Conservation (phyloP, 2,329 filamentous ascomycete species). For the Acrocalymma vagum region DNA sequence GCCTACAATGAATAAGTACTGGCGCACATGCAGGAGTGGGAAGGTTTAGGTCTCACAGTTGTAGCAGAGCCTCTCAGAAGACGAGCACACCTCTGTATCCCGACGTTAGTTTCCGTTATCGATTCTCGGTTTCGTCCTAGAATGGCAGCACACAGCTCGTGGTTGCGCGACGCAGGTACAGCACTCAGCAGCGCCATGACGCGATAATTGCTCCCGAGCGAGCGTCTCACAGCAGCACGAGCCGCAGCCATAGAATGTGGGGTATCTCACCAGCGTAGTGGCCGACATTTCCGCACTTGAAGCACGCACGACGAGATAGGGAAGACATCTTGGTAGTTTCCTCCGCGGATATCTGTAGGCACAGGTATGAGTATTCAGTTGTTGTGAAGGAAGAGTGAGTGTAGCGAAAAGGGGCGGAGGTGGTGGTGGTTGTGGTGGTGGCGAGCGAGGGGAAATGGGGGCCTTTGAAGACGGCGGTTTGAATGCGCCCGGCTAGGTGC, state of each 20-base stretch:
- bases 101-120: conserved; percentile 36
- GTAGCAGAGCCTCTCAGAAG: conserved; percentile 97
- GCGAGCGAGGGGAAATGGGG: conserved; percentile 21
- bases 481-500: conserved; percentile 24
- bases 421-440: too few relatives aligned
- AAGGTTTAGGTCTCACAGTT: conserved; percentile 76
- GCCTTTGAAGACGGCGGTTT: conserved; percentile 28
- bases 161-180: conserved; percentile 28
- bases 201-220: conserved; percentile 20
- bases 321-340: conserved; percentile 58
- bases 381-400: conserved; percentile 16
- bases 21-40: conserved; percentile 10
- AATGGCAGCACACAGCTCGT: conserved; percentile 13
- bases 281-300: conserved; percentile 62
- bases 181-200: conserved; percentile 12
- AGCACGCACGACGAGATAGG: conserved; percentile 62
- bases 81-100: conserved; percentile 87
- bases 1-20: conserved; percentile 56
- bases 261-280: conserved; percentile 59
- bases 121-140: conserved; percentile 6
- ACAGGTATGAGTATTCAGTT: conserved; percentile 26
- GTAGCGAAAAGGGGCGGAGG: conserved; percentile 24
- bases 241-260: conserved; percentile 20
- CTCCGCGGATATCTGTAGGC: conserved; percentile 38
- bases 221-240: conserved; percentile 28